Percentiles rank a stretch among this genome's conserved stretches.
phyloP scores from a whole-genome alignment of 495 filamentous ascomycete genomes.

The Lindgomyces ingoldianus region DNA sequence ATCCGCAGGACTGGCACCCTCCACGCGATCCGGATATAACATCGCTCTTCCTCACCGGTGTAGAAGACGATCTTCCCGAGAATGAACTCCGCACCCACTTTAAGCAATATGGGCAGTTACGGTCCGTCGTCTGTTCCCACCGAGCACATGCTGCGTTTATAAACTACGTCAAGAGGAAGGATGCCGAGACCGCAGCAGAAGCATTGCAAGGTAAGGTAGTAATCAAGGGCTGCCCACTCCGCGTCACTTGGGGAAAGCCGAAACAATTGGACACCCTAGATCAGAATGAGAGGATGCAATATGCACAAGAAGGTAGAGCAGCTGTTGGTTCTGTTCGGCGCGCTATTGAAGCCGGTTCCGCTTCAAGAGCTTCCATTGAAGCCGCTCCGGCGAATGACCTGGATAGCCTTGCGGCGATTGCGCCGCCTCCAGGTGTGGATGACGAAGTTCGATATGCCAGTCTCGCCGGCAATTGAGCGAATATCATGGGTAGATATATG shows the following conservation, averaged over 20 bases:
- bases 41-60: conserved; percentile 89
- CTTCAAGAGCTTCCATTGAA: conserved; percentile 34
- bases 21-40: conserved; percentile 81
- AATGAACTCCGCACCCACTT: conserved; percentile 89
- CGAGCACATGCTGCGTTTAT: conserved; percentile 96
- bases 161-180: conserved; percentile 81
- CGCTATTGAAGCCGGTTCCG: conserved; percentile 20
- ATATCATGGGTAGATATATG: no score
- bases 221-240: conserved; percentile 77
- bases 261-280: conserved; percentile 89
- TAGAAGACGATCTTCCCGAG: conserved; percentile 95
- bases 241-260: conserved; percentile 88
- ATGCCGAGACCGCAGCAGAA: conserved; percentile 79
- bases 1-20: conserved; percentile 77
- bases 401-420: conserved; percentile 56
- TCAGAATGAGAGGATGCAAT: conserved; percentile 71
- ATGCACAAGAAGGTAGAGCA: conserved; percentile 71
- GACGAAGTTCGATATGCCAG: conserved; percentile 79
- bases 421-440: conserved; percentile 79
- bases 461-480: conserved; percentile 71
- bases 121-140: conserved; percentile 90
- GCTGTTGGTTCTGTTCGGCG: conserved; percentile 51
- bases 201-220: conserved; percentile 86
- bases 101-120: conserved; percentile 78
- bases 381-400: conserved; percentile 50